phyloP scores from a whole-genome alignment of 805 yeast genomes.

The Sugiyamaella floridensis region DNA sequence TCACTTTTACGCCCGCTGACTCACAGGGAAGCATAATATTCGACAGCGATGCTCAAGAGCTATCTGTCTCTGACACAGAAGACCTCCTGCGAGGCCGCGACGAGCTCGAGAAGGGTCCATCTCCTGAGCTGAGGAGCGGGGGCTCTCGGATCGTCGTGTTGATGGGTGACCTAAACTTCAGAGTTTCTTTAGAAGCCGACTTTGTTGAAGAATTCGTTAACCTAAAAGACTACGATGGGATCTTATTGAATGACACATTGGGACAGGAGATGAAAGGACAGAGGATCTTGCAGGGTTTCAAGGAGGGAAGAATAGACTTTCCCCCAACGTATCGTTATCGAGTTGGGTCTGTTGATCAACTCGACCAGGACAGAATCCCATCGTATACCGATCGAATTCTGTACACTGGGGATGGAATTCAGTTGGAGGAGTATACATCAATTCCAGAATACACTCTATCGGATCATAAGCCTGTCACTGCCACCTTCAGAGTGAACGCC shows the following conservation, averaged over 20 bases:
- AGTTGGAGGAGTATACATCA: conserved; percentile 23
- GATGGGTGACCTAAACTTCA: conserved; percentile 52
- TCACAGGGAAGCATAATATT: conserved; percentile 25
- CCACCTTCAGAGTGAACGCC: conserved; percentile 31
- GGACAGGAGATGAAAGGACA: conserved; percentile 30
- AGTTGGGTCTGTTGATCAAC: conserved; percentile 20
- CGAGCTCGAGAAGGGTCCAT: not conserved
- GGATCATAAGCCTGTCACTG: conserved; percentile 52
- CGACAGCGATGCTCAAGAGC: conserved; percentile 26
- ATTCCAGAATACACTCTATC: conserved; percentile 33
- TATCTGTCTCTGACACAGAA: conserved; percentile 9
- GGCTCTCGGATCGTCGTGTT: conserved; percentile 23
- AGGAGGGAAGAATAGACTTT: conserved; percentile 43
- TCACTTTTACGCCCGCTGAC: conserved; percentile 21
- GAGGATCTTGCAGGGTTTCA: conserved; percentile 38
- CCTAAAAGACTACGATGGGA: conserved; percentile 27
- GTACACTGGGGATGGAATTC: conserved; percentile 21
- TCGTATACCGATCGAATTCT: conserved; percentile 56
- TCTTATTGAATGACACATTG: conserved; percentile 42
- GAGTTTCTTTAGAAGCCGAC: conserved; percentile 33
- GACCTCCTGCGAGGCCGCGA: not conserved
- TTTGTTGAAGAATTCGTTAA: conserved; percentile 28
- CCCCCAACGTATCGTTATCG: conserved; percentile 49
- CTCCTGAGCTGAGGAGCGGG: not conserved
- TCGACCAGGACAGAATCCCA: conserved; percentile 37